A percentile compares a stretch with the other conserved stretches of the same genome.
phyloP scores from a whole-genome alignment of 352 stramenopile species.

The Ophiocytium majus region DNA sequence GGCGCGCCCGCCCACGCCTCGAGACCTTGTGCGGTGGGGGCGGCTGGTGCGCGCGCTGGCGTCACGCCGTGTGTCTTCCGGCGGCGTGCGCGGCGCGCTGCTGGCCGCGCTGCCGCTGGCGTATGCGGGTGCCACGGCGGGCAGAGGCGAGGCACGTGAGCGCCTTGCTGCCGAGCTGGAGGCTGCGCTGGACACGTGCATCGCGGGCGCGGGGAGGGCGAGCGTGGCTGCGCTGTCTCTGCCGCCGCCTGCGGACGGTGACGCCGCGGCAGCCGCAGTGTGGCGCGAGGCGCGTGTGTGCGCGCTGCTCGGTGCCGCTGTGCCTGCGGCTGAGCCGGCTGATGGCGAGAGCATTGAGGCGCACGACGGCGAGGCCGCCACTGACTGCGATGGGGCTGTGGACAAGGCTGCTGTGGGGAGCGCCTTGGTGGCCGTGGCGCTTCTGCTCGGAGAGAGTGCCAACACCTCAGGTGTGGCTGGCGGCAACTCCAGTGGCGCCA shows the following conservation, averaged over 20 bases:
- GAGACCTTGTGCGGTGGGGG: constrained; percentile 17
- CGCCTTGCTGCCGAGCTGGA: background rate
- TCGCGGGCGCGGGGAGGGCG: background rate
- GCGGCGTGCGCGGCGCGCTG: background rate
- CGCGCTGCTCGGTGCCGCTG: background rate
- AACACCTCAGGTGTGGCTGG: too few relatives aligned
- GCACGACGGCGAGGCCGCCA: too few relatives aligned
- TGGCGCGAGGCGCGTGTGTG: background rate
- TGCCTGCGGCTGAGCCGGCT: background rate
- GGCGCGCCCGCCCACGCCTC: background rate
- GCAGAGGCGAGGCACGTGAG: background rate
- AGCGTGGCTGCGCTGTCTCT: background rate
- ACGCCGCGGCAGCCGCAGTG: background rate
- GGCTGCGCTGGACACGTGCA: background rate
- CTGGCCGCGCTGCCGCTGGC: background rate
- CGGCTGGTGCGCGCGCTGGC: background rate
- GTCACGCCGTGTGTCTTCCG: background rate
- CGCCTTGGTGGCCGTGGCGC: background rate
- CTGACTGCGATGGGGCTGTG: too few relatives aligned
- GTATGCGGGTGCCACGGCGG: background rate
- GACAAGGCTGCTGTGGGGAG: too few relatives aligned
- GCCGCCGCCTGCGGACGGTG: background rate
- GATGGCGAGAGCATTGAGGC: too few relatives aligned
- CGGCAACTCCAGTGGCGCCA: too few relatives aligned
- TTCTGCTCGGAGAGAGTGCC: background rate